Percentiles rank a stretch among this genome's conserved stretches.
Conservation (phyloP, 2,329 filamentous ascomycete genomes). For the Aspergillus candidus region DNA sequence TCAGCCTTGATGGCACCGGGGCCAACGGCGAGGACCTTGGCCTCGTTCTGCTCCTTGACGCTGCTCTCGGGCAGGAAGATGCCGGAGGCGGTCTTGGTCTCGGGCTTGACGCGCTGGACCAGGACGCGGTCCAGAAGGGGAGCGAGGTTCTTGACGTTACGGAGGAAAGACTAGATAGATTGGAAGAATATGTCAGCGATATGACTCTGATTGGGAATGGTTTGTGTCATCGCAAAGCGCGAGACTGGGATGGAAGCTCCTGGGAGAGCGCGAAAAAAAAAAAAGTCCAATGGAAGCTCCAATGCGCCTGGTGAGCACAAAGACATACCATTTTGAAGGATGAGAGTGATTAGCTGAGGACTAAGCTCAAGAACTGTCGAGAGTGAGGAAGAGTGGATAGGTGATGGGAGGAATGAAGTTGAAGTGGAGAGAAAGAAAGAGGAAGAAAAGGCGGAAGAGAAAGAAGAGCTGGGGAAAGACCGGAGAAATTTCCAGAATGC, state of each 20-base stretch:
- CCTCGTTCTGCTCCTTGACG: conserved; percentile 98
- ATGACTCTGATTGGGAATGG: neutral
- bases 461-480: conserved; percentile 26
- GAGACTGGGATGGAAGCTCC: neutral
- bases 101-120: conserved; percentile 95
- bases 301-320: neutral
- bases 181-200: conserved; percentile 4
- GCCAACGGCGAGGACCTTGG: conserved; percentile 89
- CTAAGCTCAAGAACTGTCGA: conserved; percentile 8
- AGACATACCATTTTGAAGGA: conserved; percentile 22
- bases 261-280: neutral
- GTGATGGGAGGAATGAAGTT: conserved; percentile 10
- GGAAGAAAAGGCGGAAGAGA: conserved; percentile 28
- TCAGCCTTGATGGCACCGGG: conserved; percentile 83
- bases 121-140: conserved; percentile 97
- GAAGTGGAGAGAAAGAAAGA: conserved; percentile 24
- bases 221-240: neutral
- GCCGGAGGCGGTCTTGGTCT: conserved; percentile 90
- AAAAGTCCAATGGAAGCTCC: conserved; percentile 2
- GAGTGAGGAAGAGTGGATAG: conserved; percentile 2
- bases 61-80: conserved; percentile 97
- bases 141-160: conserved; percentile 89
- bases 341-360: neutral
- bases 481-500: conserved; percentile 43
- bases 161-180: conserved; percentile 56